Percentiles rank a stretch among this genome's conserved stretches.
These are phyloP conservation scores for Debaryomyces maramus DNA, from an alignment of 805 yeast genomes.

Conservation along the genomic window DNA sequence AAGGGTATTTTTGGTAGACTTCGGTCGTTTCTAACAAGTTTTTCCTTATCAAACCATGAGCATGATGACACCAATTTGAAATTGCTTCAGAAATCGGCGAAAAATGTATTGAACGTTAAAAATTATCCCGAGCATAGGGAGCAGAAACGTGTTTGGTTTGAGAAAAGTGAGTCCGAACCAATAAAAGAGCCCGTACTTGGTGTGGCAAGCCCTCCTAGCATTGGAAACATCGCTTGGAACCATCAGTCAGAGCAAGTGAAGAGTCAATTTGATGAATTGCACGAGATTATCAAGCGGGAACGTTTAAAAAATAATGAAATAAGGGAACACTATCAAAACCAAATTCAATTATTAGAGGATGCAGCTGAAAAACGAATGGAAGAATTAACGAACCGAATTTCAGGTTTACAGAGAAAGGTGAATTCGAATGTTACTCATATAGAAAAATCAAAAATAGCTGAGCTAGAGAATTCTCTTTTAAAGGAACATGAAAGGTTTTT, in stretches of 20 bases:
- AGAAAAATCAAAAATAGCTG: slow-evolving; percentile 7
- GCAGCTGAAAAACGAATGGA: slow-evolving; percentile 4
- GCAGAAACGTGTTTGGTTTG: slow-evolving; percentile 15
- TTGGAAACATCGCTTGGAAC: slow-evolving; percentile 12
- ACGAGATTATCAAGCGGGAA: slow-evolving; percentile 7
- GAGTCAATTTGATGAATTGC: neutral
- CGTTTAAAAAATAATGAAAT: slow-evolving; percentile 3
- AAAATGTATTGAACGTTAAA: slow-evolving; percentile 10
- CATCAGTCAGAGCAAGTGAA: slow-evolving; percentile 1
- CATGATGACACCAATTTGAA: slow-evolving; percentile 15
- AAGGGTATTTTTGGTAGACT: slow-evolving; percentile 11
- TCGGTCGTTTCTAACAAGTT: slow-evolving; percentile 13
- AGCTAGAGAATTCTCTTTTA: slow-evolving; percentile 7
- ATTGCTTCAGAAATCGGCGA: slow-evolving; percentile 17
- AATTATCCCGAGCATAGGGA: slow-evolving; percentile 6
- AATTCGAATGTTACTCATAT: slow-evolving; percentile 2
- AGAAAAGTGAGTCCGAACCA: slow-evolving; percentile 3
- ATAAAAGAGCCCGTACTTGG: neutral
- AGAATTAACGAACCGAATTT: slow-evolving; percentile 5
- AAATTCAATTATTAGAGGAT: slow-evolving; percentile 2
- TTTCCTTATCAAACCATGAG: slow-evolving; percentile 13
- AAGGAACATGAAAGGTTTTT: slow-evolving; percentile 7
- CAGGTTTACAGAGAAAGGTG: slow-evolving; percentile 1
- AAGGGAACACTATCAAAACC: neutral
- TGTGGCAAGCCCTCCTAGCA: slow-evolving; percentile 13